A percentile compares a stretch with the other conserved stretches of the same genome.
These are phyloP conservation scores for Sequoiadendron giganteum DNA, from an alignment of 75 land plant genomes.

Conservation along the genomic window DNA sequence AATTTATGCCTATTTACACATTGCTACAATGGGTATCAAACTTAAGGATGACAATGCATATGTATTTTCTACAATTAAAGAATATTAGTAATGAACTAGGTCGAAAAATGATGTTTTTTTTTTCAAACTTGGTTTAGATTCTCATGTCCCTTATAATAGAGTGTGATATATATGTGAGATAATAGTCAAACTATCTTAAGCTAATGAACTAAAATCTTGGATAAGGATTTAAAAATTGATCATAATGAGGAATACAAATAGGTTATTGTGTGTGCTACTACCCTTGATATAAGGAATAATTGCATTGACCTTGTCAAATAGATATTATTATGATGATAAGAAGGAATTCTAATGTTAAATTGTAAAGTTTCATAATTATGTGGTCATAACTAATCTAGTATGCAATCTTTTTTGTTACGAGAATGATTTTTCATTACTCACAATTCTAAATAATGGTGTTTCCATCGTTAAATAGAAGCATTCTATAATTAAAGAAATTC, in stretches of 20 bases:
- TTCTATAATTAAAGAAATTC: background rate
- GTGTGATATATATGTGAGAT: background rate
- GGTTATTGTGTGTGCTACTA: background rate
- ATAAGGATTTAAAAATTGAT: background rate
- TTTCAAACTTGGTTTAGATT: background rate
- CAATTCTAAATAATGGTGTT: background rate
- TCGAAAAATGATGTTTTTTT: background rate
- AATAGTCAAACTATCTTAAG: background rate
- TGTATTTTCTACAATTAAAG: background rate
- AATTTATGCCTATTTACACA: too few relatives aligned
- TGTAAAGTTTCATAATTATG: background rate
- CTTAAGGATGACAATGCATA: background rate
- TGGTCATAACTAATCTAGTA: background rate
- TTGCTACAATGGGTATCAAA: too few relatives aligned
- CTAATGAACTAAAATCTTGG: background rate
- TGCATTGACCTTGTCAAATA: background rate
- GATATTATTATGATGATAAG: background rate
- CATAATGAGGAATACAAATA: background rate
- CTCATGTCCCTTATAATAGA: background rate
- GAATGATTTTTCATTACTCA: background rate
- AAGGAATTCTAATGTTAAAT: background rate
- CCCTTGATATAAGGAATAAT: background rate
- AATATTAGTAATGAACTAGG: background rate
- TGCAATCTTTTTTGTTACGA: background rate
- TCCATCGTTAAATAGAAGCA: background rate